Base-by-base conservation (phyloP, 139 green algal genomes). In the Monoraphidium neglectum region DNA sequence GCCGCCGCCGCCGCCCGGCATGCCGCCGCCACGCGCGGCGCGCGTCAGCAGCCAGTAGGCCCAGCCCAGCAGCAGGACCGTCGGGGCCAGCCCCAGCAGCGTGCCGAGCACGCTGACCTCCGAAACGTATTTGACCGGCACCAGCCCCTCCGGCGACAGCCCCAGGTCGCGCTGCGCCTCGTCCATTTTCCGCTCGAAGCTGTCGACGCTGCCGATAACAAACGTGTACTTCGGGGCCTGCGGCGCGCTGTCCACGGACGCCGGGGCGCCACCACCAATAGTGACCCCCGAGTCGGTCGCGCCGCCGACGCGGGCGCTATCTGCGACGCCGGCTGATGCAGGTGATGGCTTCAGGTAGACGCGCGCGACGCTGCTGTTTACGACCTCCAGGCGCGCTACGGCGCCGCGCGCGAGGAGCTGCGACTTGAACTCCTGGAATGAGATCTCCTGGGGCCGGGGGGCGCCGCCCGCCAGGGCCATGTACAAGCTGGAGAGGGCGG, bases 141-240 rank as follows among this genome's bases (percentile, higher is more conserved):
- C 73, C 56, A 79, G 80, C 13, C 69, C 60, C 3, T 71, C 21
- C 0, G 79, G 49, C 16, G 68, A 43, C 13, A 89, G 66, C 5
- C 82, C 83, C 54, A 93, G 83, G 76, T 90, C 72, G 74, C 70
- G 36, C 85, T 99, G 94, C 13, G 93, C 94, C 32, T 98, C 95
- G 70, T 99, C 95, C 74, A 99, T 87, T 80, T 97, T 94, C 15
- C 94, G 88, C 85, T 99, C 97, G 83, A 99, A 99, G 33, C 86
- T 84, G 66, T 99, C 95, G 21, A 97, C 85, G 60, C 78, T 91
- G 57, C 97, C 96, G n/a, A 99, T 98, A 82, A 98, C 93, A 88
- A 99, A 99, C 83, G 86, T 96, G 84, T 92, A 99, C 65, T 87
- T 88, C 56, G 66, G 16, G 28, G 13, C 18, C 46, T n/a, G 47